Percentiles rank a stretch among this genome's conserved stretches.
Conservation (phyloP, 257 asterid genomes). For the Apocynum venetum region DNA sequence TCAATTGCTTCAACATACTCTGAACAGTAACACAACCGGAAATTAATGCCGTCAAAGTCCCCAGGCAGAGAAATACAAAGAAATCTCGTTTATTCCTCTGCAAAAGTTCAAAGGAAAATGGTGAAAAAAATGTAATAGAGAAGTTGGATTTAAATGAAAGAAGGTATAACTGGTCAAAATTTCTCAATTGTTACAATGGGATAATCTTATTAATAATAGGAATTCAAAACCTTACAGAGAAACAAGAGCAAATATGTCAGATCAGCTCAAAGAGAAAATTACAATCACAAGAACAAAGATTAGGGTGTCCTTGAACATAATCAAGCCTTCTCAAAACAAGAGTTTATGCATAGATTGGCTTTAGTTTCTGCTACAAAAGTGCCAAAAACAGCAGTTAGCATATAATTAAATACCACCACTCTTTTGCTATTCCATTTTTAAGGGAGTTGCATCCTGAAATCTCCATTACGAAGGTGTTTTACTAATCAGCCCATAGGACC, state of each 20-base stretch:
- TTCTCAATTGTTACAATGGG: neutral
- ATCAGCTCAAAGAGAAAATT: neutral
- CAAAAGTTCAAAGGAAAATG: conserved; percentile 26
- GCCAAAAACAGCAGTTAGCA: neutral
- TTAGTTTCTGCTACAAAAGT: neutral
- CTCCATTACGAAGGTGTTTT: neutral
- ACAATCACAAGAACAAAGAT: neutral
- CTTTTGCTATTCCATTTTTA: neutral
- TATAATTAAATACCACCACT: neutral
- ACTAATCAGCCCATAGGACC: neutral
- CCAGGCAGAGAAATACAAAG: conserved; percentile 69
- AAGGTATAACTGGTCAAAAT: neutral
- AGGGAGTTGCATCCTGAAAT: neutral
- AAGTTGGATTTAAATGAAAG: conserved; percentile 2
- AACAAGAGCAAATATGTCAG: neutral
- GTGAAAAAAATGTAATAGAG: conserved; percentile 8
- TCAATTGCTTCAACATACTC: conserved; percentile 51
- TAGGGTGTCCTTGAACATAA: neutral
- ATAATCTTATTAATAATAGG: neutral
- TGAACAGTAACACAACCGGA: conserved; percentile 59
- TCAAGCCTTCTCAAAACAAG: neutral
- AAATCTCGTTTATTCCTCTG: conserved; percentile 93
- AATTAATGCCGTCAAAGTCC: conserved; percentile 55
- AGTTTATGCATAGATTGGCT: neutral
- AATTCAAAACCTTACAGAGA: neutral